These are phyloP conservation scores for Fraxinus dipetala DNA, from an alignment of 305 asterid genomes.

Conservation along the genomic window DNA sequence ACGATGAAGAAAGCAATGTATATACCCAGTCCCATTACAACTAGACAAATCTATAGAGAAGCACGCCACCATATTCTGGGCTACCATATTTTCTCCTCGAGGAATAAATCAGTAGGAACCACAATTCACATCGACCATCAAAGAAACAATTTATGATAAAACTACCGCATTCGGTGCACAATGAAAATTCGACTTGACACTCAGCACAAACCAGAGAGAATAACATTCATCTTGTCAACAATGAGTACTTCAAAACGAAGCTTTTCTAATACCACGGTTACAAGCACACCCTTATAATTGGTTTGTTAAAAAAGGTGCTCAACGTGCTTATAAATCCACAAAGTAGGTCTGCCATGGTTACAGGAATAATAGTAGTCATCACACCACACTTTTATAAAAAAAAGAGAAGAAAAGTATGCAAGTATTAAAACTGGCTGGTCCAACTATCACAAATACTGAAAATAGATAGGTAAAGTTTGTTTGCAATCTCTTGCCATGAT, in stretches of 20 bases:
- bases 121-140: too few species aligned
- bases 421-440: neutral
- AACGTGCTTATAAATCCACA: neutral
- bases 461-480: neutral
- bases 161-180: too few species aligned
- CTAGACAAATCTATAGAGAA: too few species aligned
- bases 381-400: neutral
- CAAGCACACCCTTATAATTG: neutral
- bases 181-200: too few species aligned
- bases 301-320: neutral
- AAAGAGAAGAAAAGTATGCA: neutral
- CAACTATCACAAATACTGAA: neutral
- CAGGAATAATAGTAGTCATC: neutral
- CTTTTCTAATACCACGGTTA: neutral
- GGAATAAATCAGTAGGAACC: too few species aligned
- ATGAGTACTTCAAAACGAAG: neutral
- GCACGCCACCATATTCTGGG: too few species aligned
- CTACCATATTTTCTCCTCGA: too few species aligned
- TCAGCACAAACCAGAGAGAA: too few species aligned
- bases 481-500: neutral
- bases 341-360: neutral
- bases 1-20: too few species aligned
- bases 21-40: too few species aligned
- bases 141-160: too few species aligned
- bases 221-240: neutral